Base-by-base conservation (phyloP, 495 filamentous ascomycete genomes). In the Neurospora sp. region DNA sequence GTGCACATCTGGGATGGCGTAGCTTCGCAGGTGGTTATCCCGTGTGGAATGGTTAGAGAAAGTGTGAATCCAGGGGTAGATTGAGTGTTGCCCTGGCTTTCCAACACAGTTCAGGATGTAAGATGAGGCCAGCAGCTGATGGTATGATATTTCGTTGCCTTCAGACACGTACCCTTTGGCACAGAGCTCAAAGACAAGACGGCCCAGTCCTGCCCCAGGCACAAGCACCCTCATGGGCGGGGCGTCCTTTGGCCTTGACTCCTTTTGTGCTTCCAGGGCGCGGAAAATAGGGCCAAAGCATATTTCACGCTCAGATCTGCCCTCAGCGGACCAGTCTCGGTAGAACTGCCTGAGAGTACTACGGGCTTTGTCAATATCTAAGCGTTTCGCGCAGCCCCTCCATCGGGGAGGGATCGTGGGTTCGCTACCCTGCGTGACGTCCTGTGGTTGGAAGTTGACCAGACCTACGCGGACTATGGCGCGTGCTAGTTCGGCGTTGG, bases 131-230 rank as follows among this genome's bases (percentile, higher is more conserved):
- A 98, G 82, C 12, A 98, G 86, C 77, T 95, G 92, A 79, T 98
- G 96, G 76, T 95, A 97, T 18, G 93, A 96, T 74, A 98, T 94
- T 83, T 99, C 96, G 74, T 98, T 99, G 14, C 96, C 96, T 79
- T 98, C 93, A 1, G 88, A 87, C 0, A 85, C 79, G 81, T 89
- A 97, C 16, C 96, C 96, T 6, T 84, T 85, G n/a, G 82, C 82
- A 76, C 90, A 93, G 68, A 98, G 83, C 14, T 99, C 96, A 76
- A 95, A 93, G 5, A 97, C 92, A 9, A 98, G 82, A 4, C 96
- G 88, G 14, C 93, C 94, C 38, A 99, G 83, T 1, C 96, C 96
- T 4, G 94, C 95, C 5, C 96, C 96, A 3, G 96, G 94, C 35
- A 98, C 90, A 7, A 99, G 84, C 10, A 99, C 88, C 61, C 84